phyloP scores from a whole-genome alignment of 169 alveolate species.

The Eimeria sp. region DNA sequence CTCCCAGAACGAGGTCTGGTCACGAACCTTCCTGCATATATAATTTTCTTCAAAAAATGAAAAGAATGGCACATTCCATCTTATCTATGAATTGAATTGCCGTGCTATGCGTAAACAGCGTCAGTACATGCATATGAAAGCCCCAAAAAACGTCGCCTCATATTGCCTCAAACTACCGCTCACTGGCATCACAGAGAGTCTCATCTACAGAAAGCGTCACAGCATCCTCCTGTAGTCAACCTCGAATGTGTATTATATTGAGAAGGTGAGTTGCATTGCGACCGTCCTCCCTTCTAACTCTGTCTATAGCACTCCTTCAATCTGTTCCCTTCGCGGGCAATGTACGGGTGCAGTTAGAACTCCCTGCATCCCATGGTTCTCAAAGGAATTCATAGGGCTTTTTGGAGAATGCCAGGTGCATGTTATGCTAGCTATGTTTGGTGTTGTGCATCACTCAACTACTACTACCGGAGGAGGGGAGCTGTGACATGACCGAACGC shows the following conservation, averaged over 20 bases:
- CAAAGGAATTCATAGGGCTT: no score
- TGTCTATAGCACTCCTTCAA: no score
- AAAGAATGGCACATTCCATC: neutral
- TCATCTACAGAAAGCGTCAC: neutral
- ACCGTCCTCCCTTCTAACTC: no score
- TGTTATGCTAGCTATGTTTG: no score
- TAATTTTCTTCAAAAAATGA: neutral
- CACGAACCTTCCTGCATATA: neutral
- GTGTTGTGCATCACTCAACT: no score
- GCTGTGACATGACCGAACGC: neutral
- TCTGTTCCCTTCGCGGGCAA: no score
- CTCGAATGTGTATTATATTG: no score
- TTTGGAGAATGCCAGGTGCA: no score
- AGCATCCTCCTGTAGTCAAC: neutral
- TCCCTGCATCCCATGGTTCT: no score
- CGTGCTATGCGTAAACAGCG: neutral
- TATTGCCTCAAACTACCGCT: neutral
- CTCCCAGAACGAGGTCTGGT: neutral
- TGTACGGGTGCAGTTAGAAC: no score
- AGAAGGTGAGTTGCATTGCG: no score
- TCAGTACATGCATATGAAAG: neutral
- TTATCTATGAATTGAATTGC: neutral
- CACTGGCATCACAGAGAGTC: neutral
- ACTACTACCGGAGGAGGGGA: neutral
- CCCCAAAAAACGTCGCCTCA: neutral